Conservation (phyloP, 2,329 filamentous ascomycete genomes). For the Beauveria sp. region DNA sequence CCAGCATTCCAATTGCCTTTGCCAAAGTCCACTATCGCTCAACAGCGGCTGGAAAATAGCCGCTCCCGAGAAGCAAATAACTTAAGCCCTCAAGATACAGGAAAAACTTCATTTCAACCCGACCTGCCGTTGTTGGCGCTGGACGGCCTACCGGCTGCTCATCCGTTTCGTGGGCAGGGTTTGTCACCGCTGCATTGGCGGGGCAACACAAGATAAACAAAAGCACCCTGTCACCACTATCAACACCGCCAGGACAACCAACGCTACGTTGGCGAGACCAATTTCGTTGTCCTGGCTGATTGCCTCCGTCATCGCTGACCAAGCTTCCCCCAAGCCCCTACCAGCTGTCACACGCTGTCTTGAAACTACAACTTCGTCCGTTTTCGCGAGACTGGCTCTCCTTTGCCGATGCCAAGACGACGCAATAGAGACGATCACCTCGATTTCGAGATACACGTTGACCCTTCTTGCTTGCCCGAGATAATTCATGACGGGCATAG, state of each 20-base stretch:
- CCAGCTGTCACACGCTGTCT: neutral
- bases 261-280: neutral
- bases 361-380: neutral
- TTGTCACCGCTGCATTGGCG: conserved; percentile 9
- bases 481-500: conserved; percentile 30
- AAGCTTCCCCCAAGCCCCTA: neutral
- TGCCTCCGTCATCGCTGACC: neutral
- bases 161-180: neutral
- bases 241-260: conserved; percentile 7
- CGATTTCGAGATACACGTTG: conserved; percentile 42
- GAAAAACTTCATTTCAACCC: neutral
- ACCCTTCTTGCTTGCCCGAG: conserved; percentile 35
- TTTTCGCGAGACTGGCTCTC: neutral
- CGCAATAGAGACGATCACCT: conserved; percentile 24
- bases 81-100: neutral
- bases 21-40: neutral
- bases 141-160: neutral
- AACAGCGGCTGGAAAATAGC: neutral
- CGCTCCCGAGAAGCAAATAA: neutral
- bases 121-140: neutral
- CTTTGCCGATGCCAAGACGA: conserved; percentile 20
- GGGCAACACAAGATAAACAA: conserved; percentile 12
- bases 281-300: neutral
- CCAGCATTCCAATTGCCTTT: neutral
- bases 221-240: conserved; percentile 3